Evolutionary conservation across 108 stramenopile genomes (phyloP).

Genomic region (Licmophora abbreviata): DNA sequence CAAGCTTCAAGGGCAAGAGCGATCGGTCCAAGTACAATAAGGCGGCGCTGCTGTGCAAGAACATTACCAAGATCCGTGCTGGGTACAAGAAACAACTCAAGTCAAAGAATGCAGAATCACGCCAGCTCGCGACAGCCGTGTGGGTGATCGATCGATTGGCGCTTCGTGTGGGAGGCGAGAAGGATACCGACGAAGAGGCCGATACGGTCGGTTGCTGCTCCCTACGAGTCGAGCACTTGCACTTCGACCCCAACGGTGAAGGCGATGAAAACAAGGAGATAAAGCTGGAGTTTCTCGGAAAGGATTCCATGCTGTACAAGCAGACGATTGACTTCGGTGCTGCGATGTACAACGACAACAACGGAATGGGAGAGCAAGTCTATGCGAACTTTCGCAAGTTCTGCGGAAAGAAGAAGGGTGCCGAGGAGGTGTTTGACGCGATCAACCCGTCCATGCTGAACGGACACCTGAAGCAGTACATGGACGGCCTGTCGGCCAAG

Average conservation of each 20-base stretch:
- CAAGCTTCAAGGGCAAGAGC: constrained; percentile 98
- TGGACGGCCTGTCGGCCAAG: constrained; percentile 99
- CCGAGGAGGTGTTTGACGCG: constrained; percentile 92
- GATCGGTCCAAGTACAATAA: constrained; percentile 98
- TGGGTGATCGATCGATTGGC: constrained; percentile 99
- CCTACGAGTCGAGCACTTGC: constrained; percentile 95
- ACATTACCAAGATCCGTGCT: constrained; percentile 90
- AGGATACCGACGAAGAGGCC: constrained; percentile 99
- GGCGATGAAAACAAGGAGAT: constrained; percentile 83
- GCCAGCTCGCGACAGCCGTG: constrained; percentile 97
- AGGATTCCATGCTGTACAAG: constrained; percentile 99
- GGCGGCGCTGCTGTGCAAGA: constrained; percentile 92
- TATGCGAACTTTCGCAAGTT: constrained; percentile 89
- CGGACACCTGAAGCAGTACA: constrained; percentile 88
- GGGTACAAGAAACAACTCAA: constrained; percentile 87
- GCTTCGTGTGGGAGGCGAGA: constrained; percentile 99
- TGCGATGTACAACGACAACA: constrained; percentile 76
- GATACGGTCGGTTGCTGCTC: constrained; percentile 99
- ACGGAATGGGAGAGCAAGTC: constrained; percentile 85
- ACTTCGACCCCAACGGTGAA: constrained; percentile 85
- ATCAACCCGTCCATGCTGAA: constrained; percentile 91
- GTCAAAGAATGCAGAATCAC: constrained; percentile 60
- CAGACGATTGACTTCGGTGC: constrained; percentile 96
- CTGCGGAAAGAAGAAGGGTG: constrained; percentile 82
- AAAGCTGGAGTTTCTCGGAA: constrained; percentile 99